Conservation (phyloP, 176 grass and related monocot species). For the Triticum monococcum region DNA sequence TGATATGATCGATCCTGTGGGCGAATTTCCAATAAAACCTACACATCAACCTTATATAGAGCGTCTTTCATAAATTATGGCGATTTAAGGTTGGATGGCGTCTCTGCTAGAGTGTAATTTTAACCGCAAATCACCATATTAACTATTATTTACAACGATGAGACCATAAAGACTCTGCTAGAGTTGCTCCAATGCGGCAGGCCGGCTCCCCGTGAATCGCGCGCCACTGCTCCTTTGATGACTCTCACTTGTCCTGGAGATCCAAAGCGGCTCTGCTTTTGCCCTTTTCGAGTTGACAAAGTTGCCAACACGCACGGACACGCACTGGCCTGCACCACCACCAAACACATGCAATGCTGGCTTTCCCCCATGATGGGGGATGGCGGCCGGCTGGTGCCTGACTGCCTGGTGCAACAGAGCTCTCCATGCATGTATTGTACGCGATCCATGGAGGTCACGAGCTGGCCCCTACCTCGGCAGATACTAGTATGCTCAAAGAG, state of each 20-base stretch:
- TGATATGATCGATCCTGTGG: no score
- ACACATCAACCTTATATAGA: no score
- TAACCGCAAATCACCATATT: no score
- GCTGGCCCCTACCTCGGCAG: neutral
- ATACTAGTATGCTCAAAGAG: neutral
- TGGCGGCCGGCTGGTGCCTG: neutral
- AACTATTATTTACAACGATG: no score
- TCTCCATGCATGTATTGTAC: neutral
- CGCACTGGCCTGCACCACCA: no score
- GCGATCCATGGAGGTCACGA: neutral
- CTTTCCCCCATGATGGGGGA: neutral
- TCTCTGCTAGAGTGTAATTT: no score
- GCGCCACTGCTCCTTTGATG: neutral
- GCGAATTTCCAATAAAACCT: no score
- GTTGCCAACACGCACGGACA: neutral
- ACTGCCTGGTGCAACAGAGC: neutral
- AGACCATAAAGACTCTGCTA: no score
- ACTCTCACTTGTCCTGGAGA: neutral
- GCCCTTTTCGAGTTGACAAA: neutral
- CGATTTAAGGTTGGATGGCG: no score
- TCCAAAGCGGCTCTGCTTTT: slow-evolving; percentile 17
- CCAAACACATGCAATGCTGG: slow-evolving; percentile 4
- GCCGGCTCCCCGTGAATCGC: neutral
- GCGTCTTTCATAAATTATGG: no score
- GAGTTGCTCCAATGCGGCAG: no score